Conservation (phyloP, 371 early-diverging fungal genomes). For the Dichotomocladium elegans region DNA sequence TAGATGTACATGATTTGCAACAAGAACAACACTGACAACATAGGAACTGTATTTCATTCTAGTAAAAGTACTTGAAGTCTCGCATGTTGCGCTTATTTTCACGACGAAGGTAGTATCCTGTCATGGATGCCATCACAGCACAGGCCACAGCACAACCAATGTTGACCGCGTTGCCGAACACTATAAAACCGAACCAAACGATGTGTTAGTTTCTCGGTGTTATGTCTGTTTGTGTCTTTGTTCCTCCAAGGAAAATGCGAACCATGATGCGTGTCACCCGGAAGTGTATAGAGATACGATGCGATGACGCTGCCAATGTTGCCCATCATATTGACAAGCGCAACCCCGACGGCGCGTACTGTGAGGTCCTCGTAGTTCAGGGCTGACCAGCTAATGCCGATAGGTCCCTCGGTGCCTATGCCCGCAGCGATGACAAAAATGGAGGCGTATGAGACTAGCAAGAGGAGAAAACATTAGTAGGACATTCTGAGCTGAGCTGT, state of each 20-base stretch:
- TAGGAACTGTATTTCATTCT: no score
- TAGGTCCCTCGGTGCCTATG: slow-evolving; percentile 16
- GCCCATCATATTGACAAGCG: slow-evolving; percentile 33
- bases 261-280: slow-evolving; percentile 18
- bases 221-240: no score
- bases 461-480: background rate
- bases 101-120: background rate
- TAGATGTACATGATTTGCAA: background rate
- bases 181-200: slow-evolving; percentile 4
- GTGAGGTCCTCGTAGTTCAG: slow-evolving; percentile 28
- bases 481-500: background rate
- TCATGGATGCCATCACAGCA: background rate
- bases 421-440: slow-evolving; percentile 14
- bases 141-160: background rate
- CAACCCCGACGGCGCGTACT: slow-evolving; percentile 30
- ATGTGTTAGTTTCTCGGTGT: no score
- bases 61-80: background rate
- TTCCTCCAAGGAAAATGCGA: background rate
- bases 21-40: background rate
- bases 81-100: background rate
- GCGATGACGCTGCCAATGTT: slow-evolving; percentile 31
- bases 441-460: slow-evolving; percentile 8
- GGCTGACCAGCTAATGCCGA: slow-evolving; percentile 29
- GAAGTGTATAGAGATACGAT: slow-evolving; percentile 26
- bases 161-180: slow-evolving; percentile 14